phyloP scores from a whole-genome alignment of 257 asterid species.

The Petunia axillaris region DNA sequence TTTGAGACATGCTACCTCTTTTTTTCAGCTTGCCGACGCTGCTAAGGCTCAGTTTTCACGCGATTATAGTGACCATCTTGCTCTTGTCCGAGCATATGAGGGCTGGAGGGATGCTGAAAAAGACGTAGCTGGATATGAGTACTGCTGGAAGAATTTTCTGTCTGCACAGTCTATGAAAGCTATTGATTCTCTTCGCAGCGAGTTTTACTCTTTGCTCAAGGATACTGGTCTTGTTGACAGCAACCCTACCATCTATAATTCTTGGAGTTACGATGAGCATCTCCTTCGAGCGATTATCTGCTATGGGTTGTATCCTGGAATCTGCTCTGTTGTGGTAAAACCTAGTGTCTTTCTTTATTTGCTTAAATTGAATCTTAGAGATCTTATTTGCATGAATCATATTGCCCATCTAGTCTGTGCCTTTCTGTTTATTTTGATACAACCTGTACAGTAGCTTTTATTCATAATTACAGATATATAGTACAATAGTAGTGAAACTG shows the following conservation, averaged over 20 bases:
- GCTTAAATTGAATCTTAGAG: neutral
- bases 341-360: conserved; percentile 29
- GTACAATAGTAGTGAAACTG: neutral
- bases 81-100: conserved; percentile 86
- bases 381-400: neutral
- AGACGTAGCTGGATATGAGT: conserved; percentile 65
- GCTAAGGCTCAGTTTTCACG: conserved; percentile 94
- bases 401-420: neutral
- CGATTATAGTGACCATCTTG: conserved; percentile 89
- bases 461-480: neutral
- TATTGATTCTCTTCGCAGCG: conserved; percentile 85
- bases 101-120: conserved; percentile 91
- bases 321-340: conserved; percentile 90
- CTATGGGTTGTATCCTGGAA: conserved; percentile 91
- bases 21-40: conserved; percentile 87
- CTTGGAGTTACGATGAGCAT: conserved; percentile 87
- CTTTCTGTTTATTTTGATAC: neutral
- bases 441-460: neutral
- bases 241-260: conserved; percentile 63
- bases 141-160: conserved; percentile 95
- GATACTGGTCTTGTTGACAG: conserved; percentile 89
- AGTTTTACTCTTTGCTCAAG: conserved; percentile 81
- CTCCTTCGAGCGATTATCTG: conserved; percentile 83
- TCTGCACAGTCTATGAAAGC: conserved; percentile 88
- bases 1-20: conserved; percentile 5